Base-by-base conservation (phyloP, 2,329 filamentous ascomycete species). In the Curvularia lunata region DNA sequence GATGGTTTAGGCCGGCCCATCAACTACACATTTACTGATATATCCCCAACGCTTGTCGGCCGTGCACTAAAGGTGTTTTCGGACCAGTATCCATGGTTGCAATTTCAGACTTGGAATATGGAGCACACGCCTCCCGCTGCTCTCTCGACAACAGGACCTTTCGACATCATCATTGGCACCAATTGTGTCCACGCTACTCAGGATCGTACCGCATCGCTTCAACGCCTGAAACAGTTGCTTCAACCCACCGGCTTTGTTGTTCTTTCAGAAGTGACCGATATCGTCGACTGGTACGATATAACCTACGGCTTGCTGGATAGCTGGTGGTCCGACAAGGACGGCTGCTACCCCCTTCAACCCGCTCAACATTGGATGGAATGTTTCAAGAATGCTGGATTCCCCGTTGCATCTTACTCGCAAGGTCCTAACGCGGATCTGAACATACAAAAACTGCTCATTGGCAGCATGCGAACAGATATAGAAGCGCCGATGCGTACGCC, bases 21-120 rank as follows among this genome's bases (percentile, higher is more conserved):
- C 13, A 65, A 74, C 43, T 80, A 79, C 59, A 77, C 70, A 0
- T 78, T 79, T 53, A 78, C 72, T 1, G 78, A 80, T 42, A 65
- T 80, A 0, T 74, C 77, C 0, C 47, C 70, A 0, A 73, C 75
- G 0, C 66, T 80, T 12, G 68, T 81, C n/a, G n/a, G 34, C 10
- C 34, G 34, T 19, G 48, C 48, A 1, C 66, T 71, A 0, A 67
- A 66, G 4, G 76, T 75, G 0, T 66, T 64, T 38, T 66, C 68
- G 21, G 19, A 45, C 62, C 59, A 68, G 2, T 70, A 73, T 23
- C 48, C 64, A 0, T 71, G 63, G 43, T 71, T 80, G 68, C 52
- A 63, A 13, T 79, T 74, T 50, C 27, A 34, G 1, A 48, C 61
- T 0, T 58, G 71, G 5, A 71, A 79, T 42, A 65, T 78, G 49